These are phyloP conservation scores for Gossypium arboreum DNA, from an alignment of 345 rosid genomes.

Conservation along the genomic window DNA sequence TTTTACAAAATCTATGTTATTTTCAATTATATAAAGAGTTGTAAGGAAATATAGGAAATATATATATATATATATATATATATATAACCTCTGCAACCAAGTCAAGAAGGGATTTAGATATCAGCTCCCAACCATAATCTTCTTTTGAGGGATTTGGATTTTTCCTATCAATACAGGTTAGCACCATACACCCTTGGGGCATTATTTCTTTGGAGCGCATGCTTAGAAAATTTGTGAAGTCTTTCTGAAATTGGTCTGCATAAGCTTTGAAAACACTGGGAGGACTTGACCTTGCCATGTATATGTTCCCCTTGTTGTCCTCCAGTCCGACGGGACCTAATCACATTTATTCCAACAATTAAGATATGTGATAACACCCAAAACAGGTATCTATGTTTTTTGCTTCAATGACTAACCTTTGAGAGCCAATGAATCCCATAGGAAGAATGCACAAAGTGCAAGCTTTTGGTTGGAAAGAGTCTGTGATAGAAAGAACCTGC, in stretches of 20 bases:
- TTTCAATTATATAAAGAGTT: too few species aligned
- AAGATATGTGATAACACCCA: neutral
- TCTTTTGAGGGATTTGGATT: slow-evolving; percentile 19
- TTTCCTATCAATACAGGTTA: slow-evolving; percentile 35
- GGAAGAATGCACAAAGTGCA: slow-evolving; percentile 68
- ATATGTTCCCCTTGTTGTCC: slow-evolving; percentile 17
- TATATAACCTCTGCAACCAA: slow-evolving; percentile 33
- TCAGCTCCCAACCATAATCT: slow-evolving; percentile 23
- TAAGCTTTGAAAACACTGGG: slow-evolving; percentile 31
- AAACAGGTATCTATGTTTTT: neutral
- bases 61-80: too few species aligned
- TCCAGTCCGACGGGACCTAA: neutral
- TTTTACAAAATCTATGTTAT: too few species aligned
- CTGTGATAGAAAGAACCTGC: slow-evolving; percentile 53
- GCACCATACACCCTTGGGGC: slow-evolving; percentile 39
- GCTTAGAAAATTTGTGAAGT: slow-evolving; percentile 41
- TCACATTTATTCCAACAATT: neutral
- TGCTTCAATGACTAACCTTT: slow-evolving; percentile 32
- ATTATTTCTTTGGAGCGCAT: slow-evolving; percentile 41
- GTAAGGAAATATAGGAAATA: too few species aligned
- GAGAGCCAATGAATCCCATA: slow-evolving; percentile 79
- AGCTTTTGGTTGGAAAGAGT: slow-evolving; percentile 52
- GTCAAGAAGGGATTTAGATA: slow-evolving; percentile 28
- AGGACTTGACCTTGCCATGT: slow-evolving; percentile 32
- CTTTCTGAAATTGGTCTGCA: slow-evolving; percentile 39